These are phyloP conservation scores for Cornus suecica DNA, from an alignment of 148 eudicot genomes.

Conservation along the genomic window DNA sequence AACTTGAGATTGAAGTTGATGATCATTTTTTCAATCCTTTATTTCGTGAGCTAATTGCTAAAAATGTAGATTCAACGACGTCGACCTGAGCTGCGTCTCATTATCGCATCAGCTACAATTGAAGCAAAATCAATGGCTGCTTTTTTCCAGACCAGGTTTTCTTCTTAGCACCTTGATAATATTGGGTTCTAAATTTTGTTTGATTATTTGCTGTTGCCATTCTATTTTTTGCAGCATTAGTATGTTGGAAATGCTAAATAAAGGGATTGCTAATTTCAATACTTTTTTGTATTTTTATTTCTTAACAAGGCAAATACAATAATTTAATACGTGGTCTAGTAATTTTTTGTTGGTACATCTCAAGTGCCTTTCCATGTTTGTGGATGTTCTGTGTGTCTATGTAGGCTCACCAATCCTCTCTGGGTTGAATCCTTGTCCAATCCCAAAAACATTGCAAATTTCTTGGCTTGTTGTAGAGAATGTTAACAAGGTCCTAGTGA, in stretches of 20 bases:
- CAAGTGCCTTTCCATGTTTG: neutral
- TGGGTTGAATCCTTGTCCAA: neutral
- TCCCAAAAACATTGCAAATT: neutral
- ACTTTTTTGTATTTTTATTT: too few relatives aligned
- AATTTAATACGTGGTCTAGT: too few relatives aligned
- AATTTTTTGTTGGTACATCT: neutral
- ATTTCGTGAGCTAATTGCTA: neutral
- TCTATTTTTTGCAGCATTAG: neutral
- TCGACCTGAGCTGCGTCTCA: constrained; percentile 81
- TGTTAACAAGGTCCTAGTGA: too few relatives aligned
- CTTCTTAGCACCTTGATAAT: neutral
- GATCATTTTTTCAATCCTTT: constrained; percentile 10
- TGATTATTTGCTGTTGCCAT: neutral
- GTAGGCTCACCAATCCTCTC: neutral
- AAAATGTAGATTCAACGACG: constrained; percentile 79
- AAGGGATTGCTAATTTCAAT: neutral
- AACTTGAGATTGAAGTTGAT: neutral
- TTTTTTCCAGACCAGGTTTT: constrained; percentile 69
- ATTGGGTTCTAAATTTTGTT: constrained; percentile 2
- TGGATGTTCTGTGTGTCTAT: neutral
- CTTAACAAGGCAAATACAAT: too few relatives aligned
- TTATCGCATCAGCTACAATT: constrained; percentile 95
- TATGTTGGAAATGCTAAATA: neutral
- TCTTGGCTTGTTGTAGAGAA: neutral
- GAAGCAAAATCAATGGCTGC: constrained; percentile 95